Conservation (phyloP, 495 filamentous ascomycete genomes). For the Parachaetomium inaequale region DNA sequence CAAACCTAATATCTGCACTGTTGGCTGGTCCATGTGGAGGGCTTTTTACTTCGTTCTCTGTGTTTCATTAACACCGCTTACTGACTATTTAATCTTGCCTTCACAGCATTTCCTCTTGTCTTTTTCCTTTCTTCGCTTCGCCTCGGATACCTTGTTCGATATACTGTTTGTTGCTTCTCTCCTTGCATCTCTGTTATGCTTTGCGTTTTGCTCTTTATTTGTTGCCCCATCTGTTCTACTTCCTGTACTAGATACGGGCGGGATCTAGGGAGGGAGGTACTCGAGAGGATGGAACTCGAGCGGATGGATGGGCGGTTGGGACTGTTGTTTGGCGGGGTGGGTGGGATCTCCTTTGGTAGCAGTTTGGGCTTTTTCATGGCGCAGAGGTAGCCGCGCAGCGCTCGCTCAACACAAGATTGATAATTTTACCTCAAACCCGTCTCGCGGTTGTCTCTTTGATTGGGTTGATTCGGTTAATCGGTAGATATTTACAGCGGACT, state of each 20-base stretch:
- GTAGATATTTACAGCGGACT: slow-evolving; percentile 11
- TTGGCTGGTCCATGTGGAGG: slow-evolving; percentile 53
- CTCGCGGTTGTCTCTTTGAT: not conserved
- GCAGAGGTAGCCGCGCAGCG: slow-evolving; percentile 20
- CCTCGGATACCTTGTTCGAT: slow-evolving; percentile 23
- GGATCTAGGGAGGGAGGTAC: slow-evolving; percentile 23
- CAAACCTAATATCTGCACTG: slow-evolving; percentile 52
- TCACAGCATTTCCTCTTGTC: slow-evolving; percentile 14
- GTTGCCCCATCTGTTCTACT: slow-evolving; percentile 30
- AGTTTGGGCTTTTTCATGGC: slow-evolving; percentile 13
- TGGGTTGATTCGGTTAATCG: not conserved
- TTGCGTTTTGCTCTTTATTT: slow-evolving; percentile 17
- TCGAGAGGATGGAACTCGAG: slow-evolving; percentile 8
- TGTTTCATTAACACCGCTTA: slow-evolving; percentile 50
- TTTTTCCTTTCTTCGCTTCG: slow-evolving; percentile 21
- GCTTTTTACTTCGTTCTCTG: slow-evolving; percentile 37
- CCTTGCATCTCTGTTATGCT: slow-evolving; percentile 5
- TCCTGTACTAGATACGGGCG: slow-evolving; percentile 31
- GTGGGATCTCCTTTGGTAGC: slow-evolving; percentile 1
- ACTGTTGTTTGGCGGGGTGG: not conserved
- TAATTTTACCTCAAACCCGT: slow-evolving; percentile 17
- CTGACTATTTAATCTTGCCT: slow-evolving; percentile 16
- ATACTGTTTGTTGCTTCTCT: slow-evolving; percentile 19
- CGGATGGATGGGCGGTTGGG: slow-evolving; percentile 15
- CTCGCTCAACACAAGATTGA: slow-evolving; percentile 27